These are phyloP conservation scores for Scheffersomyces parashehatae DNA, from an alignment of 1,139 yeast species.

Conservation along the genomic window DNA sequence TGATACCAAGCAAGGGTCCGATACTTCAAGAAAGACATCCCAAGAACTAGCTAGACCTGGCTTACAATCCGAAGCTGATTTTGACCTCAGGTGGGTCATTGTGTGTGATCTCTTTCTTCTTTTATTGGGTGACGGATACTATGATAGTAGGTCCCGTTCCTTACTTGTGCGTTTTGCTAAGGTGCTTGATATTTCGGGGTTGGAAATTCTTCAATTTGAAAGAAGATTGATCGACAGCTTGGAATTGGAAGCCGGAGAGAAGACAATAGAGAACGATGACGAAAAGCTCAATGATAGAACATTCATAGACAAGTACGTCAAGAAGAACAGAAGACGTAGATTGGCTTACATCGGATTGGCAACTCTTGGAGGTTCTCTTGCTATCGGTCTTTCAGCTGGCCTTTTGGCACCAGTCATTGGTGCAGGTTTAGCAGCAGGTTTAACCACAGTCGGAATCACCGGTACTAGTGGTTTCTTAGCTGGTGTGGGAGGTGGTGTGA, in stretches of 20 bases:
- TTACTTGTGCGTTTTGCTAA: constrained; percentile 67
- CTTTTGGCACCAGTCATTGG: constrained; percentile 96
- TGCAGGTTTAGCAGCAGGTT: constrained; percentile 96
- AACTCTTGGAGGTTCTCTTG: constrained; percentile 94
- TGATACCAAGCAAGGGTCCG: constrained; percentile 4
- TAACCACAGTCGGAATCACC: constrained; percentile 88
- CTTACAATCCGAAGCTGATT: constrained; percentile 30
- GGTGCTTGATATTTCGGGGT: constrained; percentile 52
- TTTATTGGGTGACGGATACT: constrained; percentile 78
- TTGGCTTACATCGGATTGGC: constrained; percentile 91
- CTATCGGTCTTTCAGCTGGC: constrained; percentile 94
- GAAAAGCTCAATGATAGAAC: constrained; percentile 77
- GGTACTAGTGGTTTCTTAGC: constrained; percentile 93
- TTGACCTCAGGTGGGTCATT: constrained; percentile 91
- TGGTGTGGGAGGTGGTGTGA: constrained; percentile 95
- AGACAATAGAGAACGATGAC: constrained; percentile 52
- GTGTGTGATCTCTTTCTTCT: constrained; percentile 86
- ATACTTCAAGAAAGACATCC: constrained; percentile 1
- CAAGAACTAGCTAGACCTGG: constrained; percentile 6
- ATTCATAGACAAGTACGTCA: constrained; percentile 69
- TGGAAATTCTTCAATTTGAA: constrained; percentile 87
- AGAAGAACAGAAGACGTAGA: constrained; percentile 62
- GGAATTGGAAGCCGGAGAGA: constrained; percentile 74
- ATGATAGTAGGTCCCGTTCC: constrained; percentile 86
- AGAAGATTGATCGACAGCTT: constrained; percentile 85